These are phyloP conservation scores for Lumnitzera racemosa DNA, from an alignment of 345 rosid genomes.

Conservation along the genomic window DNA sequence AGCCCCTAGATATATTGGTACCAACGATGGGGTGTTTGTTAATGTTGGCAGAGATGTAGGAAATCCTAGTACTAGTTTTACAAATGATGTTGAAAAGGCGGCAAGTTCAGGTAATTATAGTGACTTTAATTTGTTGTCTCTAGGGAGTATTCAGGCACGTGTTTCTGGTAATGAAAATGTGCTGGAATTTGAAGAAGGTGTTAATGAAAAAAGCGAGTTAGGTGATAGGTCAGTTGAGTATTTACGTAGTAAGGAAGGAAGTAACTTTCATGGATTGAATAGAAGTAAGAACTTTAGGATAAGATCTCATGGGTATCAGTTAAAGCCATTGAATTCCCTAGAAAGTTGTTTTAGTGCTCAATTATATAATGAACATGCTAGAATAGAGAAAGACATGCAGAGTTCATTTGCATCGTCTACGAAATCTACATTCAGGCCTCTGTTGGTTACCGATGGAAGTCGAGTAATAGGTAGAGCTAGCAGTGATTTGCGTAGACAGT, in stretches of 20 bases:
- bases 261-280: neutral
- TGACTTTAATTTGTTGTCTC: conserved; percentile 3
- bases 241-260: neutral
- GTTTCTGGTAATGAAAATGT: conserved; percentile 1
- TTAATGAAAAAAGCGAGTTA: conserved; percentile 4
- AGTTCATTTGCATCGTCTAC: conserved; percentile 5
- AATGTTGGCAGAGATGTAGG: neutral
- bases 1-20: neutral
- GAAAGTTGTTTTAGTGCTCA: conserved; percentile 11
- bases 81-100: neutral
- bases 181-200: conserved; percentile 3
- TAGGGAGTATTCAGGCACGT: neutral
- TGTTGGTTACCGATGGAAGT: conserved; percentile 15
- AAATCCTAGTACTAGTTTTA: conserved; percentile 1
- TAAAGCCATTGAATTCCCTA: conserved; percentile 10
- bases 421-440: conserved; percentile 7
- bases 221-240: conserved; percentile 4
- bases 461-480: conserved; percentile 12
- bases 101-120: neutral
- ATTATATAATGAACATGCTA: conserved; percentile 1
- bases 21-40: conserved; percentile 1
- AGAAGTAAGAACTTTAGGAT: conserved; percentile 4
- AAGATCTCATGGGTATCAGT: conserved; percentile 8
- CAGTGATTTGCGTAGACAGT: conserved; percentile 3
- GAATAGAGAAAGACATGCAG: conserved; percentile 12